A percentile compares a stretch with the other conserved stretches of the same genome.
Evolutionary conservation across 345 rosid species (phyloP).

Genomic region (Microcos paniculata): DNA sequence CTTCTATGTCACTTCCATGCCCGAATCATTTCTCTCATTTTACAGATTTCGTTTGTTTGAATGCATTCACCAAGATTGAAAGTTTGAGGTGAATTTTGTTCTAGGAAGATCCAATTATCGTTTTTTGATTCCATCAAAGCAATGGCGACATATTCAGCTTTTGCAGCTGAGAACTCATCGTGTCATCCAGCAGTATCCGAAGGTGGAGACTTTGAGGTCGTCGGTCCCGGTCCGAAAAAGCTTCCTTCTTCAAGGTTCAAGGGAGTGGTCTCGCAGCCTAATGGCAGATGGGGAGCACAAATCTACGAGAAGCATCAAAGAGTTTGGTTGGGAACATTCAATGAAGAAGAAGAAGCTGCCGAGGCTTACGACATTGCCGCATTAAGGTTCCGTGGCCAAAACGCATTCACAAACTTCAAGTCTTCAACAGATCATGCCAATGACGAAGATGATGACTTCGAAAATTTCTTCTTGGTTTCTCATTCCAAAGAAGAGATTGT

Average conservation of each 20-base stretch:
- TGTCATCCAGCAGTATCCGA: too few relatives aligned
- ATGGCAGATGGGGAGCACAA: conserved; percentile 93
- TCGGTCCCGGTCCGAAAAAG: conserved; percentile 72
- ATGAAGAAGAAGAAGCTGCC: conserved; percentile 75
- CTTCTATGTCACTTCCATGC: too few relatives aligned
- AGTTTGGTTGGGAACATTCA: conserved; percentile 95
- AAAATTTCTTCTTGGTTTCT: conserved; percentile 48
- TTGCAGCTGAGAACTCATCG: too few relatives aligned
- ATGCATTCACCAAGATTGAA: too few relatives aligned
- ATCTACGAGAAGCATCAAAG: conserved; percentile 92
- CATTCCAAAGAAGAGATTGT: conserved; percentile 83
- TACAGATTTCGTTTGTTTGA: too few relatives aligned
- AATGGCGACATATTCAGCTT: too few relatives aligned
- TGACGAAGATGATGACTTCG: conserved; percentile 38
- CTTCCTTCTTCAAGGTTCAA: conserved; percentile 79
- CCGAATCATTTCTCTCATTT: too few relatives aligned
- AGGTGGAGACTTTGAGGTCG: background rate
- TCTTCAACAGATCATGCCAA: background rate
- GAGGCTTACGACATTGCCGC: conserved; percentile 79
- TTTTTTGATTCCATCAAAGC: too few relatives aligned
- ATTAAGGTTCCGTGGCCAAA: conserved; percentile 76
- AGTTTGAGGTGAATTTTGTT: too few relatives aligned
- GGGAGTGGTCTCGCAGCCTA: conserved; percentile 91
- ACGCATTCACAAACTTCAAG: conserved; percentile 71
- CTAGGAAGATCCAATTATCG: too few relatives aligned